These are phyloP conservation scores for Auricularia sp. DNA, from an alignment of 768 basidiomycete species.

Conservation along the genomic window DNA sequence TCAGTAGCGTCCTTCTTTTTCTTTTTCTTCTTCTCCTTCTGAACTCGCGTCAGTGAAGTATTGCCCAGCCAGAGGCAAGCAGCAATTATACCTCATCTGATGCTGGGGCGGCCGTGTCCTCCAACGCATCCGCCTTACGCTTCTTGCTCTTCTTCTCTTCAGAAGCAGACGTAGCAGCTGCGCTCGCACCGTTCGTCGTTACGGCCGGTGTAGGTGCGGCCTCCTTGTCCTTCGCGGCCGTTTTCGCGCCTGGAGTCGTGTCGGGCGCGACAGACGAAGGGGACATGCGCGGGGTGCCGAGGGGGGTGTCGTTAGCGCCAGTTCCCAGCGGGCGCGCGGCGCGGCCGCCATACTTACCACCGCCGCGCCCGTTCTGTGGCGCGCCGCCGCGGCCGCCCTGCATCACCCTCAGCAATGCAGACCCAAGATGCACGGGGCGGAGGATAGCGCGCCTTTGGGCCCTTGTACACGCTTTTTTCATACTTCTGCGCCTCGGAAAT, in stretches of 20 bases:
- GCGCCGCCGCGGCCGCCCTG: background rate
- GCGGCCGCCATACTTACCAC: background rate
- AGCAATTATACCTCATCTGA: background rate
- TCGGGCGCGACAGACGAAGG: constrained; percentile 17
- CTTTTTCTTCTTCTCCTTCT: constrained; percentile 14
- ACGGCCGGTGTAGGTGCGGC: constrained; percentile 1
- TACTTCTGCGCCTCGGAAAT: constrained; percentile 92
- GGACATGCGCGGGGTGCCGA: constrained; percentile 55
- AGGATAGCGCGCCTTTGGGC: constrained; percentile 41
- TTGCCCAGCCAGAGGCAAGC: too few species aligned
- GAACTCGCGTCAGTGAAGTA: background rate
- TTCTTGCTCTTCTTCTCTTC: constrained; percentile 7
- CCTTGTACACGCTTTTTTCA: constrained; percentile 77
- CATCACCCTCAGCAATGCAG: background rate
- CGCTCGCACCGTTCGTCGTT: background rate
- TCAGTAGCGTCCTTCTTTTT: constrained; percentile 14
- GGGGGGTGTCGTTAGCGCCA: constrained; percentile 62
- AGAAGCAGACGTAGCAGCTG: constrained; percentile 14
- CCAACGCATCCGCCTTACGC: constrained; percentile 8
- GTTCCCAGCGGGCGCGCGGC: constrained; percentile 25
- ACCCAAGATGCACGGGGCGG: background rate
- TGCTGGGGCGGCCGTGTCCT: background rate
- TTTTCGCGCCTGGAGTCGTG: background rate
- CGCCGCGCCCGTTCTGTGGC: background rate
- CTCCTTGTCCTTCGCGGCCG: background rate